phyloP scores from a whole-genome alignment of 2,329 filamentous ascomycete species.

The Emmonsia crescens region DNA sequence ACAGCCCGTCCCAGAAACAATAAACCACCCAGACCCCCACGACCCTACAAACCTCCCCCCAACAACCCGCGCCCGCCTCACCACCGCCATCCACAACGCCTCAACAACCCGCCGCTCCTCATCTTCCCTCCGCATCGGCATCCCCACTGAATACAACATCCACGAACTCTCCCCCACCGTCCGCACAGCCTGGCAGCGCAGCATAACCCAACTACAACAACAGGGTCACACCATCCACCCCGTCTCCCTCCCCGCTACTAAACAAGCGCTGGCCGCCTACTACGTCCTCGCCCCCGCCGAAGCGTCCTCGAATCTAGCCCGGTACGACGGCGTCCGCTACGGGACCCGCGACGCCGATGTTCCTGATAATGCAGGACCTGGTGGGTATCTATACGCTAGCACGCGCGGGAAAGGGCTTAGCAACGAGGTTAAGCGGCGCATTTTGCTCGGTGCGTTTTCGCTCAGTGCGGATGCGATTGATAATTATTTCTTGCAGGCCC shows the following conservation, averaged over 20 bases:
- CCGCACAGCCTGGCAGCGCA: constrained; percentile 55
- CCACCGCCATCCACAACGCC: constrained; percentile 15
- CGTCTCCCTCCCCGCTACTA: constrained; percentile 72
- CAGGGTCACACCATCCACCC: constrained; percentile 63
- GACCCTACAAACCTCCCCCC: constrained; percentile 64
- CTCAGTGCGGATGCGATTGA: constrained; percentile 83
- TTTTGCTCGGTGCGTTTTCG: constrained; percentile 80
- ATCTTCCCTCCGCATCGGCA: constrained; percentile 41
- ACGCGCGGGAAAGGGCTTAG: constrained; percentile 70
- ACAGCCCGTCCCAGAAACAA: constrained; percentile 25
- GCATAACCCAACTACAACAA: constrained; percentile 48
- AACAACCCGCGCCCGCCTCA: constrained; percentile 43
- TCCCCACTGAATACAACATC: constrained; percentile 76
- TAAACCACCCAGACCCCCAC: constrained; percentile 52
- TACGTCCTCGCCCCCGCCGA: constrained; percentile 93
- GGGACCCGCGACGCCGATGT: constrained; percentile 46
- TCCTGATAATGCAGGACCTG: constrained; percentile 41
- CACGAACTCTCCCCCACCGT: constrained; percentile 62
- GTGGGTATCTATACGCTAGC: constrained; percentile 57
- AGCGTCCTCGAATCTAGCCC: constrained; percentile 88
- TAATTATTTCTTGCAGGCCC: constrained; percentile 94
- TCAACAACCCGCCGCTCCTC: neutral
- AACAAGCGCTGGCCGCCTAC: constrained; percentile 79
- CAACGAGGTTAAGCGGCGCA: constrained; percentile 71
- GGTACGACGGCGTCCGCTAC: constrained; percentile 95